Conservation (phyloP, 2,329 filamentous ascomycete genomes). For the Aspergillus ruber region DNA sequence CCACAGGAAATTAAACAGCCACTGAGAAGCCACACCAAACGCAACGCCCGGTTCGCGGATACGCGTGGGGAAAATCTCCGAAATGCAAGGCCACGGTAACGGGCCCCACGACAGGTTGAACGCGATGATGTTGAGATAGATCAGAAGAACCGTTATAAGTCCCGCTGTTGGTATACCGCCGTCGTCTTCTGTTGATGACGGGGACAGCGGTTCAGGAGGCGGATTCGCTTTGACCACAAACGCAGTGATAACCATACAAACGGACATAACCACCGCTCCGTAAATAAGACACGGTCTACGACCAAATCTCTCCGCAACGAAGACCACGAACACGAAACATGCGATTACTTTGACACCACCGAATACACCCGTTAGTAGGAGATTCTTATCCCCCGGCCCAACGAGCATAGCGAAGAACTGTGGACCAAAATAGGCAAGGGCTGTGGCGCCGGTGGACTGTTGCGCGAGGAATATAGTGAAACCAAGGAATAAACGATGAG, state of each 20-base stretch:
- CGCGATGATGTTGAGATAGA: slow-evolving; percentile 49
- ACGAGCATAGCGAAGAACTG: slow-evolving; percentile 51
- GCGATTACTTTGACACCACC: slow-evolving; percentile 49
- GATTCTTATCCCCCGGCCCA: slow-evolving; percentile 36
- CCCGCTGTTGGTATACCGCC: slow-evolving; percentile 40
- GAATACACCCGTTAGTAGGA: slow-evolving; percentile 49
- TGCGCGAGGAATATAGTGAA: slow-evolving; percentile 47
- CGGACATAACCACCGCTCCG: slow-evolving; percentile 39
- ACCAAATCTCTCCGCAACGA: slow-evolving; percentile 47
- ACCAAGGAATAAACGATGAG: slow-evolving; percentile 39
- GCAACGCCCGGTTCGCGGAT: slow-evolving; percentile 36
- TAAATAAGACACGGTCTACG: slow-evolving; percentile 46
- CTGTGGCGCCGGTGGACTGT: slow-evolving; percentile 50
- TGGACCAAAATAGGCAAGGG: slow-evolving; percentile 50
- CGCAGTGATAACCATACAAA: slow-evolving; percentile 45
- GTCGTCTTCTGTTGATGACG: slow-evolving; percentile 12
- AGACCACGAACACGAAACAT: slow-evolving; percentile 48
- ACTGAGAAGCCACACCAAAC: slow-evolving; percentile 34
- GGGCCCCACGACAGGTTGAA: slow-evolving; percentile 40
- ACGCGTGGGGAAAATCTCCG: slow-evolving; percentile 34
- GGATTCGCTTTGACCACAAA: slow-evolving; percentile 40
- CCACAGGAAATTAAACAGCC: slow-evolving; percentile 38
- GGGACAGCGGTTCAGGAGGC: slow-evolving; percentile 8
- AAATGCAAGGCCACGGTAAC: slow-evolving; percentile 33
- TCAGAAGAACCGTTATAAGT: slow-evolving; percentile 48